These are phyloP conservation scores for Musa balbisiana DNA, from an alignment of 202 grass and related monocot species.

Conservation along the genomic window DNA sequence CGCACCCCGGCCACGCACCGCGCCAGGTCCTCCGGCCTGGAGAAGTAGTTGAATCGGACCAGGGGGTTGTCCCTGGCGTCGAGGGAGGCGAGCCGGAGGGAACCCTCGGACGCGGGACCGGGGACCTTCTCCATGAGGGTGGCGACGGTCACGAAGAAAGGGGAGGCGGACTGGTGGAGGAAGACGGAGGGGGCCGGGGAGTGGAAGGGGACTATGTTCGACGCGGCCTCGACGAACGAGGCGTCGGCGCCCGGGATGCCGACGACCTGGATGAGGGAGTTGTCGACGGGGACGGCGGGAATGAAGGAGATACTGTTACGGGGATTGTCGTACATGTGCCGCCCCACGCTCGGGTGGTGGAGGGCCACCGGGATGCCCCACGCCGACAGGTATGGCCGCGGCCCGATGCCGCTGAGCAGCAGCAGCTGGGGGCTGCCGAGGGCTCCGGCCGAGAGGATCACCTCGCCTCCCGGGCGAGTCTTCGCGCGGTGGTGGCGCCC, in stretches of 20 bases:
- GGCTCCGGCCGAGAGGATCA: conserved; percentile 67
- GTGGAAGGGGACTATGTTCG: conserved; percentile 54
- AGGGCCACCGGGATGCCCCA: conserved; percentile 55
- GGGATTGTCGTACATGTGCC: conserved; percentile 75
- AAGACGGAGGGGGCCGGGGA: conserved; percentile 25
- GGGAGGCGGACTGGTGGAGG: conserved; percentile 31
- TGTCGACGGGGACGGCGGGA: conserved; percentile 58
- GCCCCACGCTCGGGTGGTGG: conserved; percentile 47
- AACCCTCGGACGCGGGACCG: background rate
- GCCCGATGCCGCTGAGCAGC: conserved; percentile 72
- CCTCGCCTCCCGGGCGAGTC: conserved; percentile 60
- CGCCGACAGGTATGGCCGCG: conserved; percentile 45
- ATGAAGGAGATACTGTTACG: conserved; percentile 73
- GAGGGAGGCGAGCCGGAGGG: conserved; percentile 48
- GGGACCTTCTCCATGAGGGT: conserved; percentile 65
- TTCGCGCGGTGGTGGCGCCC: conserved; percentile 57
- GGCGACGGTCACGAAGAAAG: conserved; percentile 58
- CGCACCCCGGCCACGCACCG: conserved; percentile 52
- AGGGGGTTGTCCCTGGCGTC: conserved; percentile 50
- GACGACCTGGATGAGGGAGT: conserved; percentile 85
- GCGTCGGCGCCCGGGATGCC: conserved; percentile 52
- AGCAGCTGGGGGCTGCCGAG: conserved; percentile 74
- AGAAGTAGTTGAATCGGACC: conserved; percentile 76
- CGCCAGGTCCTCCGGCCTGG: conserved; percentile 42
- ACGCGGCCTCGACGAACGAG: conserved; percentile 69